Evolutionary conservation across 805 yeast species (phyloP), one percentile per base, ranked within the genome.

Genomic region (Wickerhamiella alocasiicola): DNA sequence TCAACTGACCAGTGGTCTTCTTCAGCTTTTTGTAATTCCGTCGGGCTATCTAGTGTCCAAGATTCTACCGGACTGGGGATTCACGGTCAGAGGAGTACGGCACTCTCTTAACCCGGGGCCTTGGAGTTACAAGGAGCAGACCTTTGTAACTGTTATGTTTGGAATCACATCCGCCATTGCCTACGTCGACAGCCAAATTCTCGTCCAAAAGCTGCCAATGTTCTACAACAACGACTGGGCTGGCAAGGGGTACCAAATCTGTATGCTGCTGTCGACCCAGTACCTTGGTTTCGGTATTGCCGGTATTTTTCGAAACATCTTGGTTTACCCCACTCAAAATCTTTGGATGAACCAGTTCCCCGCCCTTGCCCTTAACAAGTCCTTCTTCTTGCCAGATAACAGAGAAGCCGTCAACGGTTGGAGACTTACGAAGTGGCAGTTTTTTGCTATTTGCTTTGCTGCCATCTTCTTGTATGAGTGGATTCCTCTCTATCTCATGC

Each of bases 401-500:
- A 34, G 50, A 19, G 49, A 43, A 18, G 42, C 30, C 19, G 70
- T 72, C 17, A 64, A 72, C 50, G 80, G 81, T 2, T 77, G 84
- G 84, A 66, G 54, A 20, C 65, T 76, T 33, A 60, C 74, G 6
- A 66, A 77, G 43, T 70, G 68, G 48, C 60, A 55, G 44, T 70
- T 73, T 50, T 76, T 77, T 57, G 53, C 64, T 19, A 42, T 61
- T 30, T 64, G 62, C 2, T 63, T 72, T 41, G 43, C 49, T 11
- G 56, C 56, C 18, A 60, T 68, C 32, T 76, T 76, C 49, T 44
- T 65, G 5, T 78, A 76, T 69, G 72, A 71, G 53, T 78, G 80
- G 77, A 60, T 79, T 48, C 85, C 88, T 5, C 77, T 74, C 37
- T 78, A 65, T 54, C 61, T 81, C 19, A 77, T 77, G 61, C 63